A percentile compares a stretch with the other conserved stretches of the same genome.
These are phyloP conservation scores for Wickerhamiella pararugosa DNA, from an alignment of 1,139 yeast genomes.

Conservation along the genomic window DNA sequence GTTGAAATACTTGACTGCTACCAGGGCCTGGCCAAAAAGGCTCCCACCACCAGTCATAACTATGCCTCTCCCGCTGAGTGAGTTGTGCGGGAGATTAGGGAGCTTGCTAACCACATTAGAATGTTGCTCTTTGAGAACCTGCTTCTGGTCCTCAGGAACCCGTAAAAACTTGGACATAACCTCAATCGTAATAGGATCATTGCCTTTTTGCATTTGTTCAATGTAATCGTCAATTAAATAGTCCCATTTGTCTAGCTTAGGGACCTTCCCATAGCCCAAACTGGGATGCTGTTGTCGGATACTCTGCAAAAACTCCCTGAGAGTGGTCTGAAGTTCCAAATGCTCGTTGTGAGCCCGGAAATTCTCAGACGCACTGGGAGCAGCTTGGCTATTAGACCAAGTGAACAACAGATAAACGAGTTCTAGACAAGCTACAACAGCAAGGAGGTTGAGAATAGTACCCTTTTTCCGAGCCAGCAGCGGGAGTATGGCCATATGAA, in stretches of 20 bases:
- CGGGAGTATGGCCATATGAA: too few relatives aligned
- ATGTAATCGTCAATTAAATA: background rate
- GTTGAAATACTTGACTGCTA: slow-evolving; percentile 51
- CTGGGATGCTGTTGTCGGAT: slow-evolving; percentile 3
- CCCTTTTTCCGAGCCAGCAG: too few relatives aligned
- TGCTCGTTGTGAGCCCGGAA: too few relatives aligned
- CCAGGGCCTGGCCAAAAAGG: slow-evolving; percentile 55
- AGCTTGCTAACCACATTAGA: background rate
- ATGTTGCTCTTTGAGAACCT: slow-evolving; percentile 1
- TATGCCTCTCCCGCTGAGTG: slow-evolving; percentile 46
- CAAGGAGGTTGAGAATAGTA: too few relatives aligned
- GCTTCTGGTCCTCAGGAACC: background rate
- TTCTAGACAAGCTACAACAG: too few relatives aligned
- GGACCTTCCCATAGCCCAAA: background rate
- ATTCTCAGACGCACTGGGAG: too few relatives aligned
- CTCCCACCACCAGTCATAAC: slow-evolving; percentile 75
- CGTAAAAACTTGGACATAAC: background rate
- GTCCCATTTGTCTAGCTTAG: background rate
- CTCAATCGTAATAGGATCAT: slow-evolving; percentile 1
- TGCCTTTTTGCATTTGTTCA: slow-evolving; percentile 1
- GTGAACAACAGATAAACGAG: too few relatives aligned
- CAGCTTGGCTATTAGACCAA: too few relatives aligned
- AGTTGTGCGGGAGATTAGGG: background rate
- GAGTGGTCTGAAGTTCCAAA: too few relatives aligned
- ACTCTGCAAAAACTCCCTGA: background rate